Conservation (phyloP, 2,329 filamentous ascomycete genomes). For the Trichoderma arundinaceum region DNA sequence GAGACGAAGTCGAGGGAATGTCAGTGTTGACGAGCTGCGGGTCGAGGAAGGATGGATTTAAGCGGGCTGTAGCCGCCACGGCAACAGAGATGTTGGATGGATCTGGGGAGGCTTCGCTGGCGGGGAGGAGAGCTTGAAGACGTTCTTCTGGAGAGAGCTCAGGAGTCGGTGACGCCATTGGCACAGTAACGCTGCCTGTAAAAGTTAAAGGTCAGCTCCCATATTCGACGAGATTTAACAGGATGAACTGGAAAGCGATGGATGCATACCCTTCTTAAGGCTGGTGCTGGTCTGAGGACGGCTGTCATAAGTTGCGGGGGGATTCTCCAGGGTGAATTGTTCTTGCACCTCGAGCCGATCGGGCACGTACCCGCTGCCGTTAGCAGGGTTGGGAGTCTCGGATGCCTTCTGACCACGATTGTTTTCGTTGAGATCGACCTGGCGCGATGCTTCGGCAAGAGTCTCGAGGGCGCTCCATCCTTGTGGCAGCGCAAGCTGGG, state of each 20-base stretch:
- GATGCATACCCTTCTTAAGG: constrained; percentile 38
- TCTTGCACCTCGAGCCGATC: constrained; percentile 62
- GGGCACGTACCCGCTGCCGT: constrained; percentile 34
- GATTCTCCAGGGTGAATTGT: constrained; percentile 63
- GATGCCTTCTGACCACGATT: constrained; percentile 55
- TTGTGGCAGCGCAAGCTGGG: constrained; percentile 51
- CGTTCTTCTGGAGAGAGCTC: constrained; percentile 57
- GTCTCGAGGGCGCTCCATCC: constrained; percentile 84
- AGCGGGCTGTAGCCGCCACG: constrained; percentile 60
- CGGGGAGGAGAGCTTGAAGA: constrained; percentile 54
- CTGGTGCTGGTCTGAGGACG: constrained; percentile 37
- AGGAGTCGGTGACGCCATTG: constrained; percentile 36
- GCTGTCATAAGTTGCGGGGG: constrained; percentile 56
- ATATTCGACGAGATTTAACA: neutral
- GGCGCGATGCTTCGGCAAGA: constrained; percentile 84
- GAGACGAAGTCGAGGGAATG: constrained; percentile 41
- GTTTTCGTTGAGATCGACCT: constrained; percentile 71
- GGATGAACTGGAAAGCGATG: neutral
- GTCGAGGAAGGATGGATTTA: constrained; percentile 61
- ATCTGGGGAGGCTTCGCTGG: constrained; percentile 48
- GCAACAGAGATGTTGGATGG: constrained; percentile 61
- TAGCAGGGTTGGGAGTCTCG: constrained; percentile 42
- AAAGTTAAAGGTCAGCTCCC: constrained; percentile 31
- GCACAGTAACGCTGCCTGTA: constrained; percentile 31
- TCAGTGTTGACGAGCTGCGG: constrained; percentile 52